phyloP scores from a whole-genome alignment of 495 filamentous ascomycete species.

The Penicillium arizonense region DNA sequence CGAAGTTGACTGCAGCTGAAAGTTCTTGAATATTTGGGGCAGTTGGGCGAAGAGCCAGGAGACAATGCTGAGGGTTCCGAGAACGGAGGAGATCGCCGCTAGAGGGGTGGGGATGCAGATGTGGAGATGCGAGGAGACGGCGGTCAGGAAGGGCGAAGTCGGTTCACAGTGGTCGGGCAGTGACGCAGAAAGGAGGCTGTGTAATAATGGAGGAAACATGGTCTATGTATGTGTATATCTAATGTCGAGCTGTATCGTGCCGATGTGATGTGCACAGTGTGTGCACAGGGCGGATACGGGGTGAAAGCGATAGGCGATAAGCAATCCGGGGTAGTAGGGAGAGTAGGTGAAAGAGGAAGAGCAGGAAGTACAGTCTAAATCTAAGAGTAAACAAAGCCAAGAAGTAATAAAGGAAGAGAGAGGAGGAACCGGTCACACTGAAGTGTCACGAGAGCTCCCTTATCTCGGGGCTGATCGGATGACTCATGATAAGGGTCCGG shows the following conservation, averaged over 20 bases:
- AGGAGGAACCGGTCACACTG: constrained; percentile 2
- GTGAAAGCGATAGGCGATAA: not conserved
- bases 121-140: constrained; percentile 59
- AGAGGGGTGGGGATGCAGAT: constrained; percentile 67
- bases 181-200: constrained; percentile 22
- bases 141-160: constrained; percentile 54
- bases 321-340: not conserved
- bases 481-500: constrained; percentile 4
- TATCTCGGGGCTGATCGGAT: constrained; percentile 10
- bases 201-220: constrained; percentile 35
- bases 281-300: not conserved
- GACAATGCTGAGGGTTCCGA: constrained; percentile 63
- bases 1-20: constrained; percentile 61
- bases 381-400: not conserved
- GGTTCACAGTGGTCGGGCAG: constrained; percentile 66
- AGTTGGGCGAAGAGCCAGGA: constrained; percentile 79
- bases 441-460: constrained; percentile 12
- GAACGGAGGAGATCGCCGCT: constrained; percentile 61
- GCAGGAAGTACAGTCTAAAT: not conserved
- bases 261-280: not conserved
- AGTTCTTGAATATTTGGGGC: constrained; percentile 74
- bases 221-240: not conserved
- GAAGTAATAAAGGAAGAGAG: not conserved
- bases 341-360: not conserved
- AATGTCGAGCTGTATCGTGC: not conserved